Conservation (phyloP, 179 eudicot genomes). For the Spinacia oleracea region DNA sequence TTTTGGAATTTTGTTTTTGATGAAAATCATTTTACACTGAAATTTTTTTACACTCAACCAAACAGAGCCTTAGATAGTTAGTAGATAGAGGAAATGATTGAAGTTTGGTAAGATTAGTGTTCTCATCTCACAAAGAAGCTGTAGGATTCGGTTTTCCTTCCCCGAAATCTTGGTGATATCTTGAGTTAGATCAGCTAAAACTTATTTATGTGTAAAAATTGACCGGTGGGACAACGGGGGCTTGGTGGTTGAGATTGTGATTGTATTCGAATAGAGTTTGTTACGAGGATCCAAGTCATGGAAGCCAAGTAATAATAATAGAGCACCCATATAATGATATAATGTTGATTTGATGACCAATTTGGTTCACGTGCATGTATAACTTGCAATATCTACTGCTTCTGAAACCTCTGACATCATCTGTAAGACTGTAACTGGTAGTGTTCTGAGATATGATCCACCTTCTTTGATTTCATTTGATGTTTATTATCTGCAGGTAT, state of each 20-base stretch:
- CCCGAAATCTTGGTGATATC: neutral
- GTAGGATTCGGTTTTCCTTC: neutral
- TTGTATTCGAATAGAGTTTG: neutral
- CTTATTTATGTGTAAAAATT: neutral
- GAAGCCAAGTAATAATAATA: neutral
- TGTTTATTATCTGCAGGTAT: slow-evolving; percentile 7
- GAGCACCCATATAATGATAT: neutral
- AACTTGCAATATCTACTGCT: slow-evolving; percentile 17
- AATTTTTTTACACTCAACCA: too few relatives aligned
- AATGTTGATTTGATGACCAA: slow-evolving; percentile 16
- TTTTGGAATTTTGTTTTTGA: too few relatives aligned
- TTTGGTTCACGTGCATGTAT: slow-evolving; percentile 24
- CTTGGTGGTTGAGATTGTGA: slow-evolving; percentile 15
- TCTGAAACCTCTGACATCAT: neutral
- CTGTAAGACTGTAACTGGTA: too few relatives aligned
- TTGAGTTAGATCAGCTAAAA: neutral
- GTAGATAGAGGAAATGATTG: neutral
- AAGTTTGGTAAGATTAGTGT: neutral
- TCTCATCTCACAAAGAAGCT: neutral
- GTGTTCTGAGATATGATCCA: neutral
- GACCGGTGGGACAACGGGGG: slow-evolving; percentile 24
- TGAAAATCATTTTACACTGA: too few relatives aligned
- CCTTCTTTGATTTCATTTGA: neutral
- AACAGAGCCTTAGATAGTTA: too few relatives aligned
- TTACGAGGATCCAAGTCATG: slow-evolving; percentile 12